Percentiles rank a stretch among this genome's conserved stretches.
These are phyloP conservation scores for Lasiodiplodia gonubiensis DNA, from an alignment of 2,329 filamentous ascomycete genomes.

Conservation along the genomic window DNA sequence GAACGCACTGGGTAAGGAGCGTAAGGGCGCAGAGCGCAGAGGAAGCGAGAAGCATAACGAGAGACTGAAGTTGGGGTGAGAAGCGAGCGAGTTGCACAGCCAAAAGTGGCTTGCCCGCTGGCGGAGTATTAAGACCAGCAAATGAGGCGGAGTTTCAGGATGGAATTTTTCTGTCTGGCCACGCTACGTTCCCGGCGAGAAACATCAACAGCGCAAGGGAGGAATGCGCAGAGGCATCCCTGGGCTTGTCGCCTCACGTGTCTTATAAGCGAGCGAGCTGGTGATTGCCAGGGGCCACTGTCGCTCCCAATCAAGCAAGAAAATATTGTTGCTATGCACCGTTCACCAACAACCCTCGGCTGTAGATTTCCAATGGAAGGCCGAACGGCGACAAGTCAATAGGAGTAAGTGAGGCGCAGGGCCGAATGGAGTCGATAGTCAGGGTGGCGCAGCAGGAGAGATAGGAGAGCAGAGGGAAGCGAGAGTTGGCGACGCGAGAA, in stretches of 20 bases:
- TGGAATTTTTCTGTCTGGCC: conserved; percentile 5
- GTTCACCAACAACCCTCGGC: background rate
- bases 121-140: conserved; percentile 2
- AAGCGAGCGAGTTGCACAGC: conserved; percentile 20
- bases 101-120: conserved; percentile 15
- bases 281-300: background rate
- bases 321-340: background rate
- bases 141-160: conserved; percentile 4
- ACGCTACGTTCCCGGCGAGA: conserved; percentile 9
- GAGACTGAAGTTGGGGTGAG: background rate
- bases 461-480: background rate
- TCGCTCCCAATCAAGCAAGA: background rate
- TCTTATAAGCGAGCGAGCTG: background rate
- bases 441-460: background rate
- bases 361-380: background rate
- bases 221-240: conserved; percentile 14
- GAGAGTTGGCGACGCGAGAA: background rate
- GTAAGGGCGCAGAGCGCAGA: conserved; percentile 25
- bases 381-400: background rate
- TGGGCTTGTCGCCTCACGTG: background rate
- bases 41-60: conserved; percentile 18
- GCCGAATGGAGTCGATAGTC: background rate
- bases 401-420: background rate
- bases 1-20: conserved; percentile 4
- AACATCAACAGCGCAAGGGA: conserved; percentile 24